Base-by-base conservation (phyloP, 2,329 filamentous ascomycete genomes). In the Penicillium sp. region DNA sequence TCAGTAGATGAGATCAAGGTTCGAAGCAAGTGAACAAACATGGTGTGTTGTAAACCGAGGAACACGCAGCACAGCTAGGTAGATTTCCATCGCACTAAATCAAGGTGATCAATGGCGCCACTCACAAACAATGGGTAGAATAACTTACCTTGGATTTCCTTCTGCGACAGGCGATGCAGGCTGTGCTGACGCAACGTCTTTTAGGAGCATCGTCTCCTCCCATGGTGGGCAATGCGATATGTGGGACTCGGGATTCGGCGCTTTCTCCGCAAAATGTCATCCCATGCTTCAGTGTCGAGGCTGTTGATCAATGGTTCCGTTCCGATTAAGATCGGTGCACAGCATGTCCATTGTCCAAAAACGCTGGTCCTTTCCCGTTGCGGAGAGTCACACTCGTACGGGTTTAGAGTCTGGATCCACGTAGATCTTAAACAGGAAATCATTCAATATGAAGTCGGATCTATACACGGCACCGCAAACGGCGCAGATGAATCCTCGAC, bases 21-120 rank as follows among this genome's bases (percentile, higher is more conserved):
- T 9, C 2, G 28, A 11, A 22, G 34, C 28, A 14, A 6, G 26
- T n/a, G 23, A 34, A 54, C 58, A 35, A 63, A 72, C 69, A 72
- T 39, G 67, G 60, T 8, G 69, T 72, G 52, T 72, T 68, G 65
- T 98, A 97, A 44, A 97, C 91, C 58, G 89, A 95, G 52, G 87
- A 83, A 70, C 93, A 98, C n/a, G 93, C 91, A 6, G 91, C 91
- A 66, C 93, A 97, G 59, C 87, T 90, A 5, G 91, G 91, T 4
- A 87, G 77, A 46, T 89, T 90, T 49, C 91, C 91, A 69, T 97
- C 91, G 68, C 91, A 97, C 78, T 79, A 47, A 14, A 10, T 34
- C n/a, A 37, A 40, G 36, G 10, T 34, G 11, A 37, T 44, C 16
- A 43, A 45, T 24, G 43, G 18, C 11, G 24, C 23, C 5, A 24